These are phyloP conservation scores for Trematosphaeria pertusa DNA, from an alignment of 2,329 filamentous ascomycete species.

Conservation along the genomic window DNA sequence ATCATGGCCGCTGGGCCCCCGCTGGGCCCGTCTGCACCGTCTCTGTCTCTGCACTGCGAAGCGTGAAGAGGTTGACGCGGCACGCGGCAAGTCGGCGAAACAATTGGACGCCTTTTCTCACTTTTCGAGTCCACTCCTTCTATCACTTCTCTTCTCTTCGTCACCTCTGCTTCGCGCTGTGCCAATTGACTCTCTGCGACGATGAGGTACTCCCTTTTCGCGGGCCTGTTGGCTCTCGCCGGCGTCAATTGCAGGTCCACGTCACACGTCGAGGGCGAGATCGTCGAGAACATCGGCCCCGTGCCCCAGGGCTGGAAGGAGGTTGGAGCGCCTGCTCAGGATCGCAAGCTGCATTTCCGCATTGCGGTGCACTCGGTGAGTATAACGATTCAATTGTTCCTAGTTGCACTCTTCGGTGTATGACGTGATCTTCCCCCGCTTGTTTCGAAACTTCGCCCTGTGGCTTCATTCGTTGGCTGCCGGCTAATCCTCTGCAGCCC, in stretches of 20 bases:
- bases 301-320: conserved; percentile 47
- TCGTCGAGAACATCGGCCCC: conserved; percentile 39
- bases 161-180: conserved; percentile 1
- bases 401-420: background rate
- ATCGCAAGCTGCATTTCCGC: conserved; percentile 46
- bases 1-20: conserved; percentile 15
- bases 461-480: too few relatives aligned
- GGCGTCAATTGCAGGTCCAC: conserved; percentile 34
- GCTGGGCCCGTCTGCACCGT: background rate
- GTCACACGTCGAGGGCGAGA: conserved; percentile 35
- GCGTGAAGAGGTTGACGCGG: background rate
- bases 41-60: background rate
- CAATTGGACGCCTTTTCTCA: background rate
- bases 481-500: conserved; percentile 50
- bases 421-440: too few relatives aligned
- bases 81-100: background rate
- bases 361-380: conserved; percentile 49
- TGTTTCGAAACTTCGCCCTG: too few relatives aligned
- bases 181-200: conserved; percentile 3
- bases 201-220: conserved; percentile 42
- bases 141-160: conserved; percentile 2
- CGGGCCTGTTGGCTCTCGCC: conserved; percentile 42
- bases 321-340: conserved; percentile 38
- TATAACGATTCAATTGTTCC: conserved; percentile 5
- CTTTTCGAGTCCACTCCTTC: background rate